Conservation (phyloP, 2,329 filamentous ascomycete species). For the Pyrenochaeta sp. region DNA sequence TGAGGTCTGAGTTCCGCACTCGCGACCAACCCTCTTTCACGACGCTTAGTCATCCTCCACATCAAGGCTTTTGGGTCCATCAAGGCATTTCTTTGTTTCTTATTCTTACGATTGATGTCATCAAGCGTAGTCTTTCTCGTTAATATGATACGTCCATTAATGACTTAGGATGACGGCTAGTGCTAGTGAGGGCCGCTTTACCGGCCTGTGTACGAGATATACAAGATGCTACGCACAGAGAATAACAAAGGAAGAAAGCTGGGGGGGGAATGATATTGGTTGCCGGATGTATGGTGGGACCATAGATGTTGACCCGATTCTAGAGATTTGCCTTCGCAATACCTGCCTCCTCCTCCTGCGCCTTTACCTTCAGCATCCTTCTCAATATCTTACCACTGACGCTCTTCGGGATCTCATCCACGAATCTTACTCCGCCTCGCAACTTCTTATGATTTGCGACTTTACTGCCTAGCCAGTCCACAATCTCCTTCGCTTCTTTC, state of each 20-base stretch:
- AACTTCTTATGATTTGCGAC: conserved; percentile 59
- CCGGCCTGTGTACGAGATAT: no score
- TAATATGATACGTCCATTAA: no score
- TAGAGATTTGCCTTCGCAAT: conserved; percentile 55
- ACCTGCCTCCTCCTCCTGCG: conserved; percentile 51
- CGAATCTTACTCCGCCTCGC: conserved; percentile 56
- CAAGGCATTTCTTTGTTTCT: not conserved
- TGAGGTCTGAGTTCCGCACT: conserved; percentile 14
- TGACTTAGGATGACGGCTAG: no score
- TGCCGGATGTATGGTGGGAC: no score
- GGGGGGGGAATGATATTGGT: no score
- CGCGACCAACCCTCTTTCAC: not conserved
- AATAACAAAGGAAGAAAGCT: no score
- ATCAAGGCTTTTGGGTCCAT: not conserved
- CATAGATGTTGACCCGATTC: not conserved
- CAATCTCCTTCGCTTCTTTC: conserved; percentile 49
- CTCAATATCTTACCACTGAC: conserved; percentile 58
- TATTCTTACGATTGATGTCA: not conserved
- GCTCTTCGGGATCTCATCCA: conserved; percentile 59
- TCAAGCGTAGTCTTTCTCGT: no score
- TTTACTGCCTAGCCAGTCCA: conserved; percentile 53
- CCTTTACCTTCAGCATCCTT: conserved; percentile 54
- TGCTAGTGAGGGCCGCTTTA: no score
- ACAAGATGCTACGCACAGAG: no score
- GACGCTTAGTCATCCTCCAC: not conserved